Conservation (phyloP, 306 rosid genomes). For the Dalbergia oliveri region DNA sequence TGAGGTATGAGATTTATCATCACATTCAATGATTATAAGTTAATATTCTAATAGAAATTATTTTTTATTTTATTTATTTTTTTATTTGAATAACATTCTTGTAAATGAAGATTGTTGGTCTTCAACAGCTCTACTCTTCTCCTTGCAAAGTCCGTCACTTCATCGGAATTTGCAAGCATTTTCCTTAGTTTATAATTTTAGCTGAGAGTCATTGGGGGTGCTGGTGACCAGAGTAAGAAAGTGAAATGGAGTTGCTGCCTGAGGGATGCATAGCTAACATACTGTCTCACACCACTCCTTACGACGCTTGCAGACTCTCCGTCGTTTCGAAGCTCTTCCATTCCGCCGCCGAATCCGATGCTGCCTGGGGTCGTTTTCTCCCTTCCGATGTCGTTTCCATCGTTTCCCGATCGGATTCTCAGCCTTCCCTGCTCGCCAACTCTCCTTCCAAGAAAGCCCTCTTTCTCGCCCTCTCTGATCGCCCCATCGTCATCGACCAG, state of each 20-base stretch:
- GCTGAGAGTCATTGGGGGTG: too few species aligned
- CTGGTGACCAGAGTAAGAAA: neutral
- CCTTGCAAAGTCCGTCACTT: too few species aligned
- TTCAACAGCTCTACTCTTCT: too few species aligned
- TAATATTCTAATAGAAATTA: too few species aligned
- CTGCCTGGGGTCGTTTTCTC: slow-evolving; percentile 38
- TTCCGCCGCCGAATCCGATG: slow-evolving; percentile 43
- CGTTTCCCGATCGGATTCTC: neutral
- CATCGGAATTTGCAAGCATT: too few species aligned
- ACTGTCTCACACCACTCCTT: slow-evolving; percentile 19
- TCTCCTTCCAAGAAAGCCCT: slow-evolving; percentile 36
- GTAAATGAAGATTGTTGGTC: too few species aligned
- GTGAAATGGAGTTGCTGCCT: neutral
- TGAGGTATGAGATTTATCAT: too few species aligned
- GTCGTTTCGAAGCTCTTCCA: slow-evolving; percentile 16
- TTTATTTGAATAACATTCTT: too few species aligned
- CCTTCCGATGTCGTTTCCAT: slow-evolving; percentile 26
- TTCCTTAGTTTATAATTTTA: too few species aligned
- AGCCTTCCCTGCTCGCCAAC: neutral
- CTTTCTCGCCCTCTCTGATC: slow-evolving; percentile 36
- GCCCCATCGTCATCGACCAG: slow-evolving; percentile 36
- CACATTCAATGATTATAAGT: too few species aligned
- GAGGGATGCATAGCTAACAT: slow-evolving; percentile 38
- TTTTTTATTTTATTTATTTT: too few species aligned
- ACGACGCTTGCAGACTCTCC: slow-evolving; percentile 3